Percentiles rank a stretch among this genome's conserved stretches.
phyloP scores from a whole-genome alignment of 1,284 basidiomycete species.

The Ustilago esculenta region DNA sequence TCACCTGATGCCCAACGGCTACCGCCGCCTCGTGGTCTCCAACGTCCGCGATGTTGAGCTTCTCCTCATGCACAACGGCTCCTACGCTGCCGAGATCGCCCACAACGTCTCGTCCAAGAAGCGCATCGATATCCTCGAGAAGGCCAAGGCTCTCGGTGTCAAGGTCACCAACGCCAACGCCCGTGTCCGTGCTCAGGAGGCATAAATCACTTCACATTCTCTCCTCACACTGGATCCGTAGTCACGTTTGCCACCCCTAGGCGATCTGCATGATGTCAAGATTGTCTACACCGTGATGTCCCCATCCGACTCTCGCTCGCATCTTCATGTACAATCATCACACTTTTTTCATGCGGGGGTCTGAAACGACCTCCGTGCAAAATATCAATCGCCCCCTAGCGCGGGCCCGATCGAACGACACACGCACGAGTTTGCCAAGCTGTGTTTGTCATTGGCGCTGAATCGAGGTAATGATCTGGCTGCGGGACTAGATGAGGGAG shows the following conservation, averaged over 20 bases:
- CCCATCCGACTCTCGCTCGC: slow-evolving; percentile 26
- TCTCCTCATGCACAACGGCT: slow-evolving; percentile 82
- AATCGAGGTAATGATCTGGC: too few species aligned
- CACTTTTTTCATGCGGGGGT: slow-evolving; percentile 10
- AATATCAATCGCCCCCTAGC: slow-evolving; percentile 43
- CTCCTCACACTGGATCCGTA: slow-evolving; percentile 12
- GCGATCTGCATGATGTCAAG: slow-evolving; percentile 3
- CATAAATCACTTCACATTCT: slow-evolving; percentile 52
- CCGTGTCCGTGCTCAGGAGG: slow-evolving; percentile 95
- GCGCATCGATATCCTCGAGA: slow-evolving; percentile 89
- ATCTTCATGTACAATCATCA: slow-evolving; percentile 39
- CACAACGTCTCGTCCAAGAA: slow-evolving; percentile 97
- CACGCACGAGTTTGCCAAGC: too few species aligned
- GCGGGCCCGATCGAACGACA: slow-evolving; percentile 32
- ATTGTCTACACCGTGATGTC: slow-evolving; percentile 21
- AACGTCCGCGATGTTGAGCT: slow-evolving; percentile 66
- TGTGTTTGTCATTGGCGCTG: too few species aligned
- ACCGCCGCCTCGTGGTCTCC: slow-evolving; percentile 65
- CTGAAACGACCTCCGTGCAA: slow-evolving; percentile 13
- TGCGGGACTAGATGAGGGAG: too few species aligned
- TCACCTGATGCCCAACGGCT: slow-evolving; percentile 67
- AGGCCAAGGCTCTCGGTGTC: slow-evolving; percentile 71
- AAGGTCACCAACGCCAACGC: slow-evolving; percentile 92
- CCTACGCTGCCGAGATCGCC: slow-evolving; percentile 94
- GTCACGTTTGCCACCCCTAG: slow-evolving; percentile 11